Conservation (phyloP, 108 stramenopile genomes). For the Cyclotella atomus region DNA sequence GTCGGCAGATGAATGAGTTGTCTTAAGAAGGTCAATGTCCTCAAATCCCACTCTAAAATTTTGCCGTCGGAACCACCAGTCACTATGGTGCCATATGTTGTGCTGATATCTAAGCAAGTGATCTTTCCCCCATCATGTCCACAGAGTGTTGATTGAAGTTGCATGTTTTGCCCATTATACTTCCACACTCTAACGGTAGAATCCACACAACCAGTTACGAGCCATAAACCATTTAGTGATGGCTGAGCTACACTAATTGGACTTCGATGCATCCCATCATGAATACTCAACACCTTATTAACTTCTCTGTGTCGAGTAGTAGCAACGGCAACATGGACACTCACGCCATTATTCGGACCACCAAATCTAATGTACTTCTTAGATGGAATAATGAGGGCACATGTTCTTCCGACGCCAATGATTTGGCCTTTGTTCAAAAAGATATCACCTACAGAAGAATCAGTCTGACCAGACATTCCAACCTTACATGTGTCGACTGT, state of each 20-base stretch:
- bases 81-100: slow-evolving; percentile 85
- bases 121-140: slow-evolving; percentile 91
- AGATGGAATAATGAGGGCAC: slow-evolving; percentile 69
- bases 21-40: slow-evolving; percentile 88
- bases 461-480: slow-evolving; percentile 71
- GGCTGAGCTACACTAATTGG: slow-evolving; percentile 81
- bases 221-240: slow-evolving; percentile 76
- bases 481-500: slow-evolving; percentile 69
- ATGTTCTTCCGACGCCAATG: slow-evolving; percentile 80
- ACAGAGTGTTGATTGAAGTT: slow-evolving; percentile 81
- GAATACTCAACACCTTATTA: slow-evolving; percentile 88
- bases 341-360: slow-evolving; percentile 81
- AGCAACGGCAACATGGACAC: slow-evolving; percentile 76
- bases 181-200: slow-evolving; percentile 94
- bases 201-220: slow-evolving; percentile 91
- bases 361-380: slow-evolving; percentile 86
- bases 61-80: slow-evolving; percentile 88
- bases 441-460: slow-evolving; percentile 87
- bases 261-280: slow-evolving; percentile 90
- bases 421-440: slow-evolving; percentile 81
- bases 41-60: slow-evolving; percentile 93
- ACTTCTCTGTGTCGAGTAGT: slow-evolving; percentile 72
- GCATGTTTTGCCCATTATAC: slow-evolving; percentile 70
- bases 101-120: slow-evolving; percentile 86
- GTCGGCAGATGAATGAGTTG: slow-evolving; percentile 53